Evolutionary conservation across 202 grass and related monocot species (phyloP).

Genomic region (Digitaria exilis): DNA sequence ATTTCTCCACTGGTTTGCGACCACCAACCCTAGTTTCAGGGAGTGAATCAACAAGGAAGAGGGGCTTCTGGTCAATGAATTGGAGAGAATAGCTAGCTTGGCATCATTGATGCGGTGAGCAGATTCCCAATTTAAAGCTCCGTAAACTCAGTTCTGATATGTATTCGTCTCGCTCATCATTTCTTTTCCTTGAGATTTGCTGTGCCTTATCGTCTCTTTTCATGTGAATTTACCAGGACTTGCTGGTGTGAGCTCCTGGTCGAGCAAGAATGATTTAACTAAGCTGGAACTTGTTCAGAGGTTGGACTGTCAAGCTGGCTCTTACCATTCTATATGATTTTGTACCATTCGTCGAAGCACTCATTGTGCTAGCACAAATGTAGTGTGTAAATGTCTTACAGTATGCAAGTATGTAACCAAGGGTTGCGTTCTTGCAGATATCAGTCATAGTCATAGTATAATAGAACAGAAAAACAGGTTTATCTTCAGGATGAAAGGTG

Average conservation of each 20-base stretch:
- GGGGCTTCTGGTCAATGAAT: constrained; percentile 73
- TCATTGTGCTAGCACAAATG: constrained; percentile 35
- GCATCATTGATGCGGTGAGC: constrained; percentile 21
- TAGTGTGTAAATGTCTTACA: constrained; percentile 18
- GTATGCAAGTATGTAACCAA: not conserved
- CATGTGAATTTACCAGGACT: not conserved
- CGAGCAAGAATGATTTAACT: not conserved
- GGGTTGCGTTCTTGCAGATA: not conserved
- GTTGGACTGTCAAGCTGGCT: not conserved
- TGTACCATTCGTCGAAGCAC: constrained; percentile 21
- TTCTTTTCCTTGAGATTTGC: not conserved
- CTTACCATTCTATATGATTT: not conserved
- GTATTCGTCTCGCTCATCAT: not conserved
- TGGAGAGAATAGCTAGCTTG: constrained; percentile 46
- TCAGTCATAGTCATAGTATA: constrained; percentile 14
- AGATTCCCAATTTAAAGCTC: constrained; percentile 13
- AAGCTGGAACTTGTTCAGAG: not conserved
- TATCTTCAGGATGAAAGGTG: constrained; percentile 23
- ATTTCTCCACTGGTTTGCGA: constrained; percentile 71
- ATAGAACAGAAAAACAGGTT: constrained; percentile 12
- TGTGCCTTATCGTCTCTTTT: not conserved
- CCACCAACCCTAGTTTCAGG: constrained; percentile 41
- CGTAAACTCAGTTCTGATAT: not conserved
- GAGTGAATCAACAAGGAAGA: constrained; percentile 67
- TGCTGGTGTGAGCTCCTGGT: not conserved